Evolutionary conservation across 768 basidiomycete species (phyloP), one percentile per base, ranked within the genome.

Genomic region (Mycena leptocephala): DNA sequence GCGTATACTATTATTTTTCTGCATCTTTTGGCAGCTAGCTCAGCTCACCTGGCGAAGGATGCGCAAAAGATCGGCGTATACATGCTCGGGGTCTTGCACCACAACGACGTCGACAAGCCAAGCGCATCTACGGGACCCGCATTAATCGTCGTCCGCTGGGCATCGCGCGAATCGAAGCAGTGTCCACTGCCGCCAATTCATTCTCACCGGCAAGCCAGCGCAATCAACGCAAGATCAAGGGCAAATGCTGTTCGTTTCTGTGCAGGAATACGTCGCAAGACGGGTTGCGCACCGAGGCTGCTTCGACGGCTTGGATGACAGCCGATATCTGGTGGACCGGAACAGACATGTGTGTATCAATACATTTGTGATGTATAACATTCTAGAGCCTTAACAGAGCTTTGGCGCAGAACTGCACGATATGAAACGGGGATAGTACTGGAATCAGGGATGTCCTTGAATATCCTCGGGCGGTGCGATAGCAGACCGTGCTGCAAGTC

Each of bases 81-180:
- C 77, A 5, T 77, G 75, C 3, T 80, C 74, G 2, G 89, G 85
- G 43, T 87, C 79, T 28, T 84, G 72, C 0, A 88, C 84, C 7
- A 79, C 79, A 64, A 92, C 75, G 9, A 84, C 79, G 76, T 93
- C 92, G 28, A 92, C 86, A 4, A 93, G 84, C 80, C 90, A 91
- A 26, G 86, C 89, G 33, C 86, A 82, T 46, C 92, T 90, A 76
- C 33, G 9, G 30, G 64, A 35, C n/a, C 58, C 18, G 13, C 22
- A 24, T 37, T 43, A 46, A 16, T 32, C 55, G 41, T 69, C 61
- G 61, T 37, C 35, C 16, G 24, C n/a, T 30, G 30, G 13, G 37
- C 10, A 62, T 24, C 18, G 16, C 28, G n/a, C n/a, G n/a, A n/a
- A n/a, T n/a, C n/a, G n/a, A n/a, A n/a, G n/a, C 22, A 5, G 11